Percentiles rank a stretch among this genome's conserved stretches.
phyloP scores from a whole-genome alignment of 2,329 filamentous ascomycete species.

The Paraphoma chrysanthemicola region DNA sequence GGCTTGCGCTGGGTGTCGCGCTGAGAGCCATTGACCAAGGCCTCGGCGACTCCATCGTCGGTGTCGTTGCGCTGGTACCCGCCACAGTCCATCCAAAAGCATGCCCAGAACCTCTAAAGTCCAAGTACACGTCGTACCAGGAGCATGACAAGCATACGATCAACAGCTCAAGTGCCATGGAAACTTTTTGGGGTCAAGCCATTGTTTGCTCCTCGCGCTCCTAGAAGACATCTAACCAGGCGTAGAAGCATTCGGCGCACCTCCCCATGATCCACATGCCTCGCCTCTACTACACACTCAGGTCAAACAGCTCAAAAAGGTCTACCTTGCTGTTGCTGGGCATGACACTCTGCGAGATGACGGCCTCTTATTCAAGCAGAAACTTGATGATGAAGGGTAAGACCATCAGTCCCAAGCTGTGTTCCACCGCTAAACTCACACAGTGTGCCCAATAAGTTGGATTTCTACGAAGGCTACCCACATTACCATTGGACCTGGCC shows the following conservation, averaged over 20 bases:
- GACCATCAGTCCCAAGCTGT: not conserved
- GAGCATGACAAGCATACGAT: slow-evolving; percentile 48
- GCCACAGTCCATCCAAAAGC: slow-evolving; percentile 46
- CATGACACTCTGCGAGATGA: slow-evolving; percentile 47
- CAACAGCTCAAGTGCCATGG: slow-evolving; percentile 45
- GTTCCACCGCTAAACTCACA: slow-evolving; percentile 13
- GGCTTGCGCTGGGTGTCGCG: slow-evolving; percentile 46
- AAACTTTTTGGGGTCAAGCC: slow-evolving; percentile 39
- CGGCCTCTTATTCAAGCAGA: slow-evolving; percentile 39
- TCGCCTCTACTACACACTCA: slow-evolving; percentile 41
- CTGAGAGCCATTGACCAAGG: slow-evolving; percentile 49
- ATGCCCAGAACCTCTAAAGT: slow-evolving; percentile 45
- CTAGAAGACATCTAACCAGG: slow-evolving; percentile 29
- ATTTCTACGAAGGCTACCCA: slow-evolving; percentile 46
- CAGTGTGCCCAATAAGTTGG: slow-evolving; percentile 38
- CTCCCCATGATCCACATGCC: slow-evolving; percentile 39
- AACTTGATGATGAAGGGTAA: slow-evolving; percentile 35
- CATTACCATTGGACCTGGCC: slow-evolving; percentile 48
- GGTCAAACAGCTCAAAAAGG: slow-evolving; percentile 37
- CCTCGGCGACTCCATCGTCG: slow-evolving; percentile 42
- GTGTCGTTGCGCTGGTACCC: slow-evolving; percentile 48
- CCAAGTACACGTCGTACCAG: slow-evolving; percentile 43
- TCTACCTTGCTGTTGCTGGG: slow-evolving; percentile 40
- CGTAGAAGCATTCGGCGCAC: slow-evolving; percentile 40
- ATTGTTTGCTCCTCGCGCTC: slow-evolving; percentile 16